These are phyloP conservation scores for Pharnaceum exiguum DNA, from an alignment of 148 eudicot genomes.

Conservation along the genomic window DNA sequence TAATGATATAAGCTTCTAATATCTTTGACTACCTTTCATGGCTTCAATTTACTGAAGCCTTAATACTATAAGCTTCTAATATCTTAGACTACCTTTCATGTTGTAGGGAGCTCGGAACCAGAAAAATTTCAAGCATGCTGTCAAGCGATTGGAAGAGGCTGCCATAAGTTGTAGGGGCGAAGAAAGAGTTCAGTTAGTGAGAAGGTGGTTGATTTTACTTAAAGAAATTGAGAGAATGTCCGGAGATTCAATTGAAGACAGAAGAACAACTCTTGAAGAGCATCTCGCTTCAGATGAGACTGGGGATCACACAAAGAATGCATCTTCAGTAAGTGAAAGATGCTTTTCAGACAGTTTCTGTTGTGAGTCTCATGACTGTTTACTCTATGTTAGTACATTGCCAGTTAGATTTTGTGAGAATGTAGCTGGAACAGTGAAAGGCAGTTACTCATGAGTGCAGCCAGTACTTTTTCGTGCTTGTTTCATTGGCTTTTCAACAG, in stretches of 20 bases:
- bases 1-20: neutral
- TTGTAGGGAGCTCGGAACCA: constrained; percentile 66
- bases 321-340: constrained; percentile 53
- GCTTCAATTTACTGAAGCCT: neutral
- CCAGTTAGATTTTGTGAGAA: neutral
- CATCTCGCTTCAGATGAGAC: constrained; percentile 54
- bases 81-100: constrained; percentile 5
- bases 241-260: constrained; percentile 40
- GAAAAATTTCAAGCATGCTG: constrained; percentile 78
- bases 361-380: neutral
- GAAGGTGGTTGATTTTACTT: constrained; percentile 72
- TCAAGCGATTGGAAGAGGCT: constrained; percentile 89
- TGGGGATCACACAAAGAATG: constrained; percentile 56
- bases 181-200: constrained; percentile 73
- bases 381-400: neutral
- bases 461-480: too few relatives aligned
- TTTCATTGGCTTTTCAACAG: too few relatives aligned
- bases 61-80: neutral
- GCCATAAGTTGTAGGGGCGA: constrained; percentile 73
- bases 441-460: too few relatives aligned
- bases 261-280: constrained; percentile 38
- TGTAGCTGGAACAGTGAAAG: too few relatives aligned
- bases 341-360: constrained; percentile 7
- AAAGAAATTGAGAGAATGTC: constrained; percentile 68
- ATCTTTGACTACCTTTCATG: constrained; percentile 7